These are phyloP conservation scores for Dalechampia spathulata DNA, from an alignment of 441 rosid species.

Conservation along the genomic window DNA sequence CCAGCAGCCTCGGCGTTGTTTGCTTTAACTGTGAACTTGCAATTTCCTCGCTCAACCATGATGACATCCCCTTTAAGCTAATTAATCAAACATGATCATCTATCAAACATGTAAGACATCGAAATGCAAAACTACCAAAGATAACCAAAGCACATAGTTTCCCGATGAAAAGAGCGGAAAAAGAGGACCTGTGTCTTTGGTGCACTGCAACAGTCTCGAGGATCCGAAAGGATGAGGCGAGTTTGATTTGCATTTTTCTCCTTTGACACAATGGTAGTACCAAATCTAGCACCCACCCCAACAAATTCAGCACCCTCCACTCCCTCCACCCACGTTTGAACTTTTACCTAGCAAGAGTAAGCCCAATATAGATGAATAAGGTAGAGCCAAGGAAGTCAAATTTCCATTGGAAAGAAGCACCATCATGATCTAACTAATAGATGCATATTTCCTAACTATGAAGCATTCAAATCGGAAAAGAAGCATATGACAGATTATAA, in stretches of 20 bases:
- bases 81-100: slow-evolving; percentile 19
- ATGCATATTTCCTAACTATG: not conserved
- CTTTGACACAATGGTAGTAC: slow-evolving; percentile 71
- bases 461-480: not conserved
- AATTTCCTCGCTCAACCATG: slow-evolving; percentile 87
- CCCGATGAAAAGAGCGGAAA: not conserved
- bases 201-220: slow-evolving; percentile 68
- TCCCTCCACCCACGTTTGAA: slow-evolving; percentile 89
- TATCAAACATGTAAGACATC: slow-evolving; percentile 8
- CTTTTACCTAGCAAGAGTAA: slow-evolving; percentile 62
- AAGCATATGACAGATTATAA: not conserved
- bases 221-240: slow-evolving; percentile 69
- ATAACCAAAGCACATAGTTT: not conserved
- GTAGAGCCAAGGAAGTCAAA: slow-evolving; percentile 10
- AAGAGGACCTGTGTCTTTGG: slow-evolving; percentile 59
- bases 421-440: too few species aligned
- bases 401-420: not conserved
- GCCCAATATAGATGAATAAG: slow-evolving; percentile 1
- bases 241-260: slow-evolving; percentile 86
- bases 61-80: slow-evolving; percentile 74
- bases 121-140: slow-evolving; percentile 3
- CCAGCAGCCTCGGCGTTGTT: slow-evolving; percentile 84
- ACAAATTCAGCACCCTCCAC: slow-evolving; percentile 85
- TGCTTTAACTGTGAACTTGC: slow-evolving; percentile 83
- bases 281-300: slow-evolving; percentile 97